Evolutionary conservation across 2,329 filamentous ascomycete species (phyloP), one percentile per base, ranked within the genome.

Genomic region (Colletotrichum echinochloae): DNA sequence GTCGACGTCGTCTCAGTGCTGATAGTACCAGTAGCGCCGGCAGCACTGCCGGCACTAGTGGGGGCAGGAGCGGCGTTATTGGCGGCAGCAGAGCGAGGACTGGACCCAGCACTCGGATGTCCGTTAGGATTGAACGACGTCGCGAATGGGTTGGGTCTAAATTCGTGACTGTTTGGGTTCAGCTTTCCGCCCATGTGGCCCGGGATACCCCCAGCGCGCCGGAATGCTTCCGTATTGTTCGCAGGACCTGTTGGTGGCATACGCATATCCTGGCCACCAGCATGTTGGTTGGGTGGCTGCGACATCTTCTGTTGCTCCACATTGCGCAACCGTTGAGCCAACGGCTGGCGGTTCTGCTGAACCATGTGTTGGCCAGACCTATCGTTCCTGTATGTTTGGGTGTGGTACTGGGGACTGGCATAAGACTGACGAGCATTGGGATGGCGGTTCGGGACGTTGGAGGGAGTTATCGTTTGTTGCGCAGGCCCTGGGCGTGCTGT

Each of bases 81-180:
- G 74, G 86, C 86, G 73, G 83, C 84, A 73, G 83, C 83, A 2
- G 91, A 89, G 41, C 88, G 87, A 37, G 94, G 93, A 77, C 92
- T 97, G 3, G 93, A 94, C 44, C 89, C 86, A 56, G 88, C 86
- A 77, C 91, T 93, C n/a, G 85, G 83, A 56, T 86, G 84, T 5
- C 86, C 84, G 59, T 83, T 93, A 6, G 93, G 95, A 74, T 91
- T 95, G 81, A 99, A 98, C 1, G 91, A 86, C 54, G 89, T 88
- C 0, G 95, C 94, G 72, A 92, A 92, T 5, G 93, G 91, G 76
- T 92, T 97, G 23, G 95, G 96, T 73, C 92, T 91, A 82, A 98
- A 98, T 76, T 97, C 94, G 77, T 88, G 85, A 74, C 86, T 91
- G 75, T 89, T 90, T 8, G 89, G 89, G 73, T 91, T 91, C 74